Conservation (phyloP, 345 rosid species). For the Stellera chamaejasme region DNA sequence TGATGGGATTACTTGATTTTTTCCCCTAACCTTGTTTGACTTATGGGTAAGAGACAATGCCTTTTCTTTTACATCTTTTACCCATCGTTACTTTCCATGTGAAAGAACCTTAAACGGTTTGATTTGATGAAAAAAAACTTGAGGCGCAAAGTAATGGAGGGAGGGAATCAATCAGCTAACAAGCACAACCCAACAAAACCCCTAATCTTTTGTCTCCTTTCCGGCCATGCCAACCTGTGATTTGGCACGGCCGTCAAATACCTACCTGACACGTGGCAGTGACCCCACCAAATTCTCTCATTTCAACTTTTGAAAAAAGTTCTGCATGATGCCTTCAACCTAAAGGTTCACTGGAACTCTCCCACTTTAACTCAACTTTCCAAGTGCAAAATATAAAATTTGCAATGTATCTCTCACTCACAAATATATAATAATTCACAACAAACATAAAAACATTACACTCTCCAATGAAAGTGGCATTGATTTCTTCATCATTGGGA, state of each 20-base stretch:
- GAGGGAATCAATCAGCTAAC: constrained; percentile 6
- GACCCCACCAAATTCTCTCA: constrained; percentile 17
- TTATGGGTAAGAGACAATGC: too few species aligned
- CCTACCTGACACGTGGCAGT: constrained; percentile 18
- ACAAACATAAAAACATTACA: constrained; percentile 1
- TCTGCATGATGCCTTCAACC: constrained; percentile 20
- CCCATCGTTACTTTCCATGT: too few species aligned
- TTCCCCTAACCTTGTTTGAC: too few species aligned
- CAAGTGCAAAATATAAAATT: not conserved
- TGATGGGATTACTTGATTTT: too few species aligned
- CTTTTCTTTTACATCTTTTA: too few species aligned
- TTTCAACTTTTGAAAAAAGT: not conserved
- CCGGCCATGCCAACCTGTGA: constrained; percentile 29
- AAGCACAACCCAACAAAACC: constrained; percentile 22
- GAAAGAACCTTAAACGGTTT: too few species aligned
- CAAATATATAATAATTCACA: not conserved
- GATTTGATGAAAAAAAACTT: too few species aligned
- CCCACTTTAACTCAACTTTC: not conserved
- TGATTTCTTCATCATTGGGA: constrained; percentile 51
- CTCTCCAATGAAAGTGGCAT: constrained; percentile 27
- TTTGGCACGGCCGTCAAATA: constrained; percentile 20
- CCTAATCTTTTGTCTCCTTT: constrained; percentile 23
- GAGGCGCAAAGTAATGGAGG: too few species aligned
- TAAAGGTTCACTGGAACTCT: constrained; percentile 12
- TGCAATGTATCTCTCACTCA: not conserved